These are phyloP conservation scores for Syzygium syzygioides DNA, from an alignment of 441 rosid species.

Conservation along the genomic window DNA sequence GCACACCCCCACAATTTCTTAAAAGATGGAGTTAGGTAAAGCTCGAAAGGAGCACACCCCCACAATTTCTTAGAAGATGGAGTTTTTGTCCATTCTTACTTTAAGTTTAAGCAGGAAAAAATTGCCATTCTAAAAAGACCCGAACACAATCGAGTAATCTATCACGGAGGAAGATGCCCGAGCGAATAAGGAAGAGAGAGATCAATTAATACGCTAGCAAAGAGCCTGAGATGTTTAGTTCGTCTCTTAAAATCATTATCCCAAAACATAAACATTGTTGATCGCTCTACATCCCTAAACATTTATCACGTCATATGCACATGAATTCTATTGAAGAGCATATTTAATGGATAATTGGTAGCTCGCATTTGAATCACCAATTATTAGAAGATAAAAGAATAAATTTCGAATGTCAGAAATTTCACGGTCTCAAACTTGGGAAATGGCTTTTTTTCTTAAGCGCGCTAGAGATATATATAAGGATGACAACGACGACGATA, in stretches of 20 bases:
- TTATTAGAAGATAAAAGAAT: background rate
- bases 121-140: background rate
- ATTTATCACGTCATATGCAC: background rate
- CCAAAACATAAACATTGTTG: background rate
- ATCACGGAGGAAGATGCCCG: background rate
- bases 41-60: background rate
- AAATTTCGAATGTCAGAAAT: background rate
- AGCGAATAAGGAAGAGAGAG: background rate
- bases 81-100: background rate
- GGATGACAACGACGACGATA: too few species aligned
- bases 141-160: background rate
- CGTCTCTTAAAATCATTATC: background rate
- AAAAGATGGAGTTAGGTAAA: background rate
- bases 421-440: background rate
- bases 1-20: background rate
- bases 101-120: background rate
- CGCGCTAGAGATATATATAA: too few species aligned
- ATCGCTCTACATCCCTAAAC: rapidly evolving
- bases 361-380: background rate
- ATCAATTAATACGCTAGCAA: background rate
- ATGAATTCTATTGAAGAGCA: background rate
- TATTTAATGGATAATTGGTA: background rate
- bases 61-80: background rate
- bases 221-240: background rate
- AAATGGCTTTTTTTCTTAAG: background rate